phyloP scores from a whole-genome alignment of 1,284 basidiomycete genomes.

The Sphagnurus paluster region DNA sequence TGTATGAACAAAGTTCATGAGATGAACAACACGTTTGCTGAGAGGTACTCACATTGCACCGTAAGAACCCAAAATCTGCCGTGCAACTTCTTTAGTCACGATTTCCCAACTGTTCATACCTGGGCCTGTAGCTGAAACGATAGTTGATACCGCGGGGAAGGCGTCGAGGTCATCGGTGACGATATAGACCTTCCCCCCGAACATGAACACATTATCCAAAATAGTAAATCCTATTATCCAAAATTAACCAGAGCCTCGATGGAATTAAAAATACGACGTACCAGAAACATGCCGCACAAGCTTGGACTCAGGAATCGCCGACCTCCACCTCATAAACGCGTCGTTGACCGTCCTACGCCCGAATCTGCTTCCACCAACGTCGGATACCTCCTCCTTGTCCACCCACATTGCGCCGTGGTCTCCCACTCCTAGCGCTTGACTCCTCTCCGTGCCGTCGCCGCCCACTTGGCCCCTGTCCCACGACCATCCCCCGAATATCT shows the following conservation, averaged over 20 bases:
- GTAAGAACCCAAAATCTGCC: conserved; percentile 48
- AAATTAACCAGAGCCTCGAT: conserved; percentile 11
- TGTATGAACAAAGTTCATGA: conserved; percentile 23
- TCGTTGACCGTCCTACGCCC: conserved; percentile 49
- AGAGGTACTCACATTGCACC: conserved; percentile 51
- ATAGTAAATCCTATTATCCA: conserved; percentile 69
- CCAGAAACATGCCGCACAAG: conserved; percentile 62
- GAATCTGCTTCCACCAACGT: conserved; percentile 31
- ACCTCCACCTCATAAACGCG: conserved; percentile 52
- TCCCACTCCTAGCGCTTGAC: conserved; percentile 36
- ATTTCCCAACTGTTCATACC: conserved; percentile 69
- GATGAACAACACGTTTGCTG: background rate
- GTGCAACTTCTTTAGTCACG: conserved; percentile 55
- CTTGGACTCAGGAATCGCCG: conserved; percentile 49
- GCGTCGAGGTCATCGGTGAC: conserved; percentile 54
- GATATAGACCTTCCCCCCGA: conserved; percentile 69
- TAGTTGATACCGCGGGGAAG: conserved; percentile 50
- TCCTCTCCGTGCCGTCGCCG: conserved; percentile 44
- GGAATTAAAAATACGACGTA: conserved; percentile 26
- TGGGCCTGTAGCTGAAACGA: conserved; percentile 46
- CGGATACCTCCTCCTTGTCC: conserved; percentile 27
- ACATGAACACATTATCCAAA: conserved; percentile 72
- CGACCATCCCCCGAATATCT: conserved; percentile 66
- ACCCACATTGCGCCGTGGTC: conserved; percentile 41
- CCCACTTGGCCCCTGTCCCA: conserved; percentile 62